phyloP scores from a whole-genome alignment of 129 eudicot genomes.

The Erigeron canadensis region DNA sequence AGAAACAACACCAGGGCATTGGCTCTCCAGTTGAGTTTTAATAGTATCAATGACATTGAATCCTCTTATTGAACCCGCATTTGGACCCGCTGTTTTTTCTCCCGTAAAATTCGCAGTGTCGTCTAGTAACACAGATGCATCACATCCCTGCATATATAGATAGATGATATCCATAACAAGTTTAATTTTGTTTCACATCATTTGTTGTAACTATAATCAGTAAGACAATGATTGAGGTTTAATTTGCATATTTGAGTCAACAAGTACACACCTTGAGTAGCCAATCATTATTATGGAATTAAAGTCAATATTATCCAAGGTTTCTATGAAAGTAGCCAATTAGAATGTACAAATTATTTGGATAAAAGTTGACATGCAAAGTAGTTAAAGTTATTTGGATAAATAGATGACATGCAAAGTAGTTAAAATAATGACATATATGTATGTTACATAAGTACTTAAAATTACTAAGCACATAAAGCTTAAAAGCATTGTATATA shows the following conservation, averaged over 20 bases:
- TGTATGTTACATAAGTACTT: no score
- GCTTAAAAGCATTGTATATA: no score
- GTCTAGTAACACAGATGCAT: conserved; percentile 49
- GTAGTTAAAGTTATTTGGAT: no score
- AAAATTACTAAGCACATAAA: no score
- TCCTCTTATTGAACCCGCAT: conserved; percentile 46
- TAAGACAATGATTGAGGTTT: neutral
- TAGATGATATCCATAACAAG: neutral
- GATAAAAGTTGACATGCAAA: neutral
- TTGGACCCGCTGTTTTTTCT: conserved; percentile 49
- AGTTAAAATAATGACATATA: no score
- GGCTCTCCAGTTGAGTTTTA: conserved; percentile 39
- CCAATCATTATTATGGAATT: no score
- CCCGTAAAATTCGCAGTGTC: conserved; percentile 48
- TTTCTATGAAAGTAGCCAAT: neutral
- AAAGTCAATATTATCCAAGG: no score
- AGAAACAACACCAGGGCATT: conserved; percentile 46
- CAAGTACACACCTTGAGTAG: no score
- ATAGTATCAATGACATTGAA: conserved; percentile 49
- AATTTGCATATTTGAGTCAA: no score
- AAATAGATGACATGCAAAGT: no score
- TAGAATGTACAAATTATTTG: neutral
- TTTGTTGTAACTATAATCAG: neutral
- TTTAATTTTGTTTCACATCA: neutral
- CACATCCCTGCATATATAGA: conserved; percentile 43